A percentile compares a stretch with the other conserved stretches of the same genome.
Conservation (phyloP, 2,329 filamentous ascomycete species). For the Venturia asperata region DNA sequence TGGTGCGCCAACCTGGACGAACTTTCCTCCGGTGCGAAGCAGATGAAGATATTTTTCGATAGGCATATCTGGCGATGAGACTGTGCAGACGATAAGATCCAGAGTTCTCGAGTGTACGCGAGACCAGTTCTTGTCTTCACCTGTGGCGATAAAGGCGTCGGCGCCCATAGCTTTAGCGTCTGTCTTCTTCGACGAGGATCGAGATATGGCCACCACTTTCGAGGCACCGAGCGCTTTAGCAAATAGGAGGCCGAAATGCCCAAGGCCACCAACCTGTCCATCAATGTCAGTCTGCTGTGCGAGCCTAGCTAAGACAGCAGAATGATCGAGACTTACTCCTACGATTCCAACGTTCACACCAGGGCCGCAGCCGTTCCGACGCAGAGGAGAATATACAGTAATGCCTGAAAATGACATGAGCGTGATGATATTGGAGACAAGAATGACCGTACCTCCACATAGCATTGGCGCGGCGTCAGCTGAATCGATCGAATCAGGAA, state of each 20-base stretch:
- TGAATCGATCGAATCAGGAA: conserved; percentile 44
- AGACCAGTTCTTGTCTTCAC: conserved; percentile 49
- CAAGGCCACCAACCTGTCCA: conserved; percentile 55
- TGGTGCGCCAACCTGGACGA: conserved; percentile 57
- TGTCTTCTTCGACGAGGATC: conserved; percentile 48
- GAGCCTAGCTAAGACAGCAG: neutral
- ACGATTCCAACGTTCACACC: conserved; percentile 62
- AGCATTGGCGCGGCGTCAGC: conserved; percentile 61
- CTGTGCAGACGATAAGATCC: conserved; percentile 50
- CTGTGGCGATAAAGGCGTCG: conserved; percentile 46
- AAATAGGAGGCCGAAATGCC: conserved; percentile 66
- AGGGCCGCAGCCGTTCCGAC: conserved; percentile 58
- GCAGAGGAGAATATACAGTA: conserved; percentile 64
- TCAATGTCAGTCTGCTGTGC: neutral
- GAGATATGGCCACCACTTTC: conserved; percentile 54
- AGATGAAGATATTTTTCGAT: conserved; percentile 51
- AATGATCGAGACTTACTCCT: conserved; percentile 32
- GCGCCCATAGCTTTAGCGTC: conserved; percentile 55
- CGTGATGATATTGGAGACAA: too few relatives aligned
- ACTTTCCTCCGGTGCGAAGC: conserved; percentile 48
- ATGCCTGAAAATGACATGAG: conserved; percentile 47
- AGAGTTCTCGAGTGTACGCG: conserved; percentile 43
- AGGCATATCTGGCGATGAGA: conserved; percentile 50
- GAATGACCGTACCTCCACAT: conserved; percentile 45
- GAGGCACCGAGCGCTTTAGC: conserved; percentile 62